Base-by-base conservation (phyloP, 805 yeast species). In the Starmerella riodocensis region DNA sequence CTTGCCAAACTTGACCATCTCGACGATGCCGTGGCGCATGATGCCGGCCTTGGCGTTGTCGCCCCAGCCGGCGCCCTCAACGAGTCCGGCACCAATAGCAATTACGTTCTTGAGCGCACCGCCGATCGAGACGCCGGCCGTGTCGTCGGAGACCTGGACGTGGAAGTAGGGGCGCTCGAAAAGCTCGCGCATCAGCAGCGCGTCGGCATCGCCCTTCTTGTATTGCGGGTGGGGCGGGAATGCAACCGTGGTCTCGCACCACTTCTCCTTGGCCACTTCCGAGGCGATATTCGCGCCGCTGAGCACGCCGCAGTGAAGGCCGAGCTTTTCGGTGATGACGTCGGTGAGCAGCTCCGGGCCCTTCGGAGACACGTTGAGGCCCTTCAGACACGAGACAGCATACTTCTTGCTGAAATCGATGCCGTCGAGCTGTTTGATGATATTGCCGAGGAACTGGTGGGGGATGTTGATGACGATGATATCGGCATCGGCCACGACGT, bases 111-210 rank as follows among this genome's bases (percentile, higher is more conserved):
- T 91, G 62, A 91, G 72, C 9, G 98, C 98, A 58, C 98, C 98
- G 32, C 94, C 93, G 45, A 91, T 73, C 2, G 95, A 83, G 42
- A 85, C 91, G 59, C 98, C 98, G 19, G 93, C 93, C 41, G 88
- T 93, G 60, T 91, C 98, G 44, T 76, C 76, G 43, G 84, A 73
- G 43, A 88, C 93, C 56, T 82, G 72, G 29, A 91, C 98, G 63
- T 91, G 97, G 83, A 91, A 91, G 69, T 91, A 91, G 25, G 93
- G 88, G 67, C 97, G 77, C 70, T 91, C 97, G 81, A 91, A 88
- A 37, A 85, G 70, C 45, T 76, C 76, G 61, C 78, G 83, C 57
- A 88, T 67, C 25, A 80, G 72, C 30, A 60, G 60, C 47, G 74
- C 74, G 59, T 82, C 93, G 42, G 82, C 74, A 56, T 81, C 93